phyloP scores from a whole-genome alignment of 78 protist genomes.

The Emiliania huxleyi region DNA sequence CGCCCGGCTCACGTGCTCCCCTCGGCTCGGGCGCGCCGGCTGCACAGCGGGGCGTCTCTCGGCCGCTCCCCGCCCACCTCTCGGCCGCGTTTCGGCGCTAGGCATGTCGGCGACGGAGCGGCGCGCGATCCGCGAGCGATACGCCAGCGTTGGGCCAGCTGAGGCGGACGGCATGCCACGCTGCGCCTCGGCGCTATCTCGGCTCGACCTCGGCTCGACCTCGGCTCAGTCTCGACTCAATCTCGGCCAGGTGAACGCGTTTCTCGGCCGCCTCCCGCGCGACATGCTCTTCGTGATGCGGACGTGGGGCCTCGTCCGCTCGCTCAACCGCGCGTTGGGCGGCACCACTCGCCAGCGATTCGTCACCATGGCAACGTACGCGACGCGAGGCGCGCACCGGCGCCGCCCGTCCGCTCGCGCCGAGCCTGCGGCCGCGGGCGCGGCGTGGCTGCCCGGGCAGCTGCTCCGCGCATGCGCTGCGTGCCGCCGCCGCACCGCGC shows the following conservation, averaged over 20 bases:
- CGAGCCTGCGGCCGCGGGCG: background rate
- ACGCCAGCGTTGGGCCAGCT: background rate
- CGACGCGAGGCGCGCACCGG: background rate
- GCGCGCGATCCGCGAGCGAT: background rate
- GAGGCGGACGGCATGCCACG: no score
- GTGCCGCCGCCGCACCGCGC: background rate
- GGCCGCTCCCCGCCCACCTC: no score
- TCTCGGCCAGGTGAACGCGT: background rate
- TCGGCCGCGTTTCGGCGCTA: no score
- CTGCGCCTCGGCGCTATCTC: no score
- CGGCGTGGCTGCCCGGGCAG: background rate
- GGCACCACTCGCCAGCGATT: background rate
- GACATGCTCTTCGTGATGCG: constrained; percentile 17
- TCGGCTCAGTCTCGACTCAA: no score
- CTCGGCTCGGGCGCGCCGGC: background rate
- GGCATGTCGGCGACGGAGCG: background rate
- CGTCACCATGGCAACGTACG: background rate
- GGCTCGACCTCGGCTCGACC: no score
- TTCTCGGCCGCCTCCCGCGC: background rate
- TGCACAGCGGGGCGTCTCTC: background rate
- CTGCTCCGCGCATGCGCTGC: background rate
- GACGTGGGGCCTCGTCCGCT: background rate
- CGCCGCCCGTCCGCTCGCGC: background rate
- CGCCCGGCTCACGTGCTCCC: background rate
- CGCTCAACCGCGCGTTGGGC: background rate